phyloP scores from a whole-genome alignment of 441 rosid genomes.

The Macaranga tanarius region DNA sequence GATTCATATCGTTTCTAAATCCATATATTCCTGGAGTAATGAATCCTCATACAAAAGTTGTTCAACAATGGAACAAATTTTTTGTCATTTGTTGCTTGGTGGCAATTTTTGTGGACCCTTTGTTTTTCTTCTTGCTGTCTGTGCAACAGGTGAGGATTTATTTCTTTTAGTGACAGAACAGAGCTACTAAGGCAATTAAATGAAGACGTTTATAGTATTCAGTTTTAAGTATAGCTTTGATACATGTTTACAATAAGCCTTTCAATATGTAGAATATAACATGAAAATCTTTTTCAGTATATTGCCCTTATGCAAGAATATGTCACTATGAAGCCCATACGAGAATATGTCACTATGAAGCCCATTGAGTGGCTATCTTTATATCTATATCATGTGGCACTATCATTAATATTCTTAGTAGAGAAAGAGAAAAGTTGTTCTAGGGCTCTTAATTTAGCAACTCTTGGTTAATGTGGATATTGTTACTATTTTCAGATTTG shows the following conservation, averaged over 20 bases:
- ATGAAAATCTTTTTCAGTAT: not conserved
- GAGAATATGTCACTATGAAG: no score
- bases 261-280: not conserved
- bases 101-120: constrained; percentile 79
- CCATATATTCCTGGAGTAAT: constrained; percentile 59
- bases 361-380: no score
- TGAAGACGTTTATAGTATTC: not conserved
- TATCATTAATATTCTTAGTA: not conserved
- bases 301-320: no score
- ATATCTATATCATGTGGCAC: no score
- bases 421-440: not conserved
- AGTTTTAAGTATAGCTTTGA: not conserved
- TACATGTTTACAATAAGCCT: not conserved
- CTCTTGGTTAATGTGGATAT: not conserved
- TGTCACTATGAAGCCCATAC: no score
- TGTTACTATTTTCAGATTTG: not conserved
- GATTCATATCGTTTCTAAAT: constrained; percentile 39
- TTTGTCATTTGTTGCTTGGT: constrained; percentile 69
- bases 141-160: constrained; percentile 44
- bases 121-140: constrained; percentile 70
- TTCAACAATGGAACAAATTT: constrained; percentile 69
- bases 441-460: not conserved
- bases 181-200: not conserved
- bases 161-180: not conserved
- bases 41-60: constrained; percentile 75